phyloP scores from a whole-genome alignment of 73 alveolate species.

The Uronychia binucleata region DNA sequence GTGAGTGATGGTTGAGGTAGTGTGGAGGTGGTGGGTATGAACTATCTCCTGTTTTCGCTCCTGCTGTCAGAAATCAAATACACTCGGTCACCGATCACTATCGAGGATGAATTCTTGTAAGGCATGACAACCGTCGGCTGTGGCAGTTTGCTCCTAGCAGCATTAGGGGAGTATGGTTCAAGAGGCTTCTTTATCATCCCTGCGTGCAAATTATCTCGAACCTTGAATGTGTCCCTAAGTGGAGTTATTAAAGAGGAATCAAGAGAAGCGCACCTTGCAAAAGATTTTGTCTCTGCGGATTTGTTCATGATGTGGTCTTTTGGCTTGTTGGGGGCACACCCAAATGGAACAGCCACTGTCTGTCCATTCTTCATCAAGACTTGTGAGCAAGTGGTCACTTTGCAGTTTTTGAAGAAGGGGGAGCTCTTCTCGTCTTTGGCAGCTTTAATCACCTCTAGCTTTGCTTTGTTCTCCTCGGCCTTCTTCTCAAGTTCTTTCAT shows the following conservation, averaged over 20 bases:
- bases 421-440: conserved; percentile 31
- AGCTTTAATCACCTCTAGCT: conserved; percentile 5
- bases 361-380: conserved; percentile 76
- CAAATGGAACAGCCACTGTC: conserved; percentile 73
- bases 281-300: conserved; percentile 34
- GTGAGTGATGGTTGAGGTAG: too few relatives aligned
- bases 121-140: conserved; percentile 64
- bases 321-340: conserved; percentile 41
- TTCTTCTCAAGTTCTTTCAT: neutral
- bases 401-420: conserved; percentile 54
- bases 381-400: conserved; percentile 72
- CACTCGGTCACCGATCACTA: conserved; percentile 67
- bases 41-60: conserved; percentile 38
- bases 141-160: conserved; percentile 73
- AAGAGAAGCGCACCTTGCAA: conserved; percentile 28
- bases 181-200: conserved; percentile 84
- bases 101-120: conserved; percentile 59
- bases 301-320: conserved; percentile 38
- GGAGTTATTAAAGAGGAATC: neutral
- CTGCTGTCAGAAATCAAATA: neutral
- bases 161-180: conserved; percentile 74
- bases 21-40: conserved; percentile 23
- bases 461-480: neutral
- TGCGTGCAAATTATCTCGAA: conserved; percentile 58
- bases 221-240: conserved; percentile 48